Evolutionary conservation across 805 yeast genomes (phyloP), one percentile per base, ranked within the genome.

Genomic region (Alloascoidea africana): DNA sequence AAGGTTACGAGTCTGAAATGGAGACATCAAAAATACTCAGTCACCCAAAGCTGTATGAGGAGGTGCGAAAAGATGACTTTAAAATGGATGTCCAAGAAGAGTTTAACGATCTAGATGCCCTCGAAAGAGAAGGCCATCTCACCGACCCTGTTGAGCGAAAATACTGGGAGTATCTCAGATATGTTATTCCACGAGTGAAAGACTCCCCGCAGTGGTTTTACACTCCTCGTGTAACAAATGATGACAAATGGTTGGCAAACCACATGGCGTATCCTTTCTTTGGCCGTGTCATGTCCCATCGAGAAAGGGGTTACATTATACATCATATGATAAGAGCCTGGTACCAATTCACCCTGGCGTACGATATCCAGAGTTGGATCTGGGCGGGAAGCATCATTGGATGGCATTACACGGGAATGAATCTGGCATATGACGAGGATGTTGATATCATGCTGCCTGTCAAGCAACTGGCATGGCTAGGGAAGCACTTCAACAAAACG

Each of bases 401-500:
- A 5, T 68, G 73, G 70, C 54, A 55, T 43, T 54, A 66, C 56
- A 66, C 69, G 41, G 73, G 74, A 2, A 42, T 65, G 32, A 46
- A 66, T 5, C 58, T 68, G 37, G 75, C 76, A 2, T 70, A 75
- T 75, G 75, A 70, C 43, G 57, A 53, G 18, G 63, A 64, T 18
- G 58, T 63, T 17, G 73, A 60, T 44, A 66, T 70, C 33, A 76
- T 70, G 48, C 53, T 70, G 45, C 68, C 75, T n/a, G 65, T 73
- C n/a, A 47, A 49, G 32, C 72, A 68, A 41, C 51, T 70, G 45
- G 55, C 56, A 27, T 54, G 68, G 23, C 47, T 71, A 34, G 72
- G 73, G 2, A 55, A 59, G 14, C 50, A 60, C 18, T 68, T 65
- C 51, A 70, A 71, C 45, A 56, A 63, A 38, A 59, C 75, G 1